Percentiles rank a stretch among this genome's conserved stretches.
These are phyloP conservation scores for Candida coquimbonensis DNA, from an alignment of 805 yeast genomes.

Conservation along the genomic window DNA sequence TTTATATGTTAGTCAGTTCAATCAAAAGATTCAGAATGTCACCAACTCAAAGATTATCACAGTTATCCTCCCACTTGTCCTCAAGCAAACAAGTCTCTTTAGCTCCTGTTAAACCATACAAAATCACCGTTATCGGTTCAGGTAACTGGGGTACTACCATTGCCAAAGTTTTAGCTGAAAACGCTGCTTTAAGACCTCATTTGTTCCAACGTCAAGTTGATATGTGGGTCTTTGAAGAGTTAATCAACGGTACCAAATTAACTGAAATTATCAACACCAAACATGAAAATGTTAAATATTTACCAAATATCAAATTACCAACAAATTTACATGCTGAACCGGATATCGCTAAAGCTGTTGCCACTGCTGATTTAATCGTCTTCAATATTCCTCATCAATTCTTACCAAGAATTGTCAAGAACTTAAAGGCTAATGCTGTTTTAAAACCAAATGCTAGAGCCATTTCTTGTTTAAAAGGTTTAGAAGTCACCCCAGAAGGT, in stretches of 20 bases:
- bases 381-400: slow-evolving; percentile 98
- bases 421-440: slow-evolving; percentile 56
- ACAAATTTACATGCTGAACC: slow-evolving; percentile 85
- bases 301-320: slow-evolving; percentile 86
- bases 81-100: slow-evolving; percentile 13
- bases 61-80: slow-evolving; percentile 11
- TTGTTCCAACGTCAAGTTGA: slow-evolving; percentile 69
- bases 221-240: slow-evolving; percentile 97
- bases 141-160: slow-evolving; percentile 99
- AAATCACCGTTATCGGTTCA: slow-evolving; percentile 79
- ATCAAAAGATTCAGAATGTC: background rate
- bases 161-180: slow-evolving; percentile 92
- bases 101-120: slow-evolving; percentile 33
- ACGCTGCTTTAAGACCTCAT: slow-evolving; percentile 62
- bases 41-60: slow-evolving; percentile 3
- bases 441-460: slow-evolving; percentile 72
- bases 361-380: slow-evolving; percentile 77
- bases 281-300: slow-evolving; percentile 92
- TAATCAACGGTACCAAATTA: slow-evolving; percentile 58
- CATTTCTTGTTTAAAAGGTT: slow-evolving; percentile 90
- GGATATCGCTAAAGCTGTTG: slow-evolving; percentile 65
- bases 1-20: too few relatives aligned
- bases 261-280: slow-evolving; percentile 85
- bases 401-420: slow-evolving; percentile 66
- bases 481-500: slow-evolving; percentile 75